These are phyloP conservation scores for Phytophthora aleatoria DNA, from an alignment of 352 stramenopile genomes.

Conservation along the genomic window DNA sequence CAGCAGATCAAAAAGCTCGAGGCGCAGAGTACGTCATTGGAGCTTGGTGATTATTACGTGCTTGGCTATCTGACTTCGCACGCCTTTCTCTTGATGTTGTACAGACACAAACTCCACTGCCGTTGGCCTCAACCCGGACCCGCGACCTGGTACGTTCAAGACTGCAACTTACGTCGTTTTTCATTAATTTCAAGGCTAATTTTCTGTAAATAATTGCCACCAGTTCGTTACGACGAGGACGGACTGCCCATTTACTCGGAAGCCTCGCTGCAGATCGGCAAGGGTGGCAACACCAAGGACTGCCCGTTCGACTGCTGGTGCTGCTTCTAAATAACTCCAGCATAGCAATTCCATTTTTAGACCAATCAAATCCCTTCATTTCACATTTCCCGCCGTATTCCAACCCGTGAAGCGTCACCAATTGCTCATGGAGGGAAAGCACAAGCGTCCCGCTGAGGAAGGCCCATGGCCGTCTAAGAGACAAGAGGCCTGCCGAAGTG, in stretches of 20 bases:
- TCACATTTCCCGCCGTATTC: slow-evolving; percentile 19
- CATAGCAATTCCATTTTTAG: slow-evolving; percentile 1
- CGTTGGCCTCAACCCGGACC: slow-evolving; percentile 67
- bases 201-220: background rate
- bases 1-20: slow-evolving; percentile 86
- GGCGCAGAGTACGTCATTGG: slow-evolving; percentile 65
- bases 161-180: background rate
- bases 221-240: slow-evolving; percentile 87
- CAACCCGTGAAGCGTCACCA: slow-evolving; percentile 1
- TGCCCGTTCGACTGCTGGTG: slow-evolving; percentile 93
- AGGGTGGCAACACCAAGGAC: slow-evolving; percentile 83
- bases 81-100: slow-evolving; percentile 2
- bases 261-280: slow-evolving; percentile 78
- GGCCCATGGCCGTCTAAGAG: slow-evolving; percentile 5
- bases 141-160: slow-evolving; percentile 59
- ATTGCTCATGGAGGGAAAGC: slow-evolving; percentile 17
- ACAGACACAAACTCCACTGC: slow-evolving; percentile 83
- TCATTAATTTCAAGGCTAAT: slow-evolving; percentile 11
- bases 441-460: slow-evolving; percentile 27
- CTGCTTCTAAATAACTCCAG: slow-evolving; percentile 69
- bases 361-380: slow-evolving; percentile 17
- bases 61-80: background rate
- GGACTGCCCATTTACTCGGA: slow-evolving; percentile 89
- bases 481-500: background rate
- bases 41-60: background rate